These are phyloP conservation scores for Scopulariopsis brevicaulis DNA, from an alignment of 2,329 filamentous ascomycete genomes.

Conservation along the genomic window DNA sequence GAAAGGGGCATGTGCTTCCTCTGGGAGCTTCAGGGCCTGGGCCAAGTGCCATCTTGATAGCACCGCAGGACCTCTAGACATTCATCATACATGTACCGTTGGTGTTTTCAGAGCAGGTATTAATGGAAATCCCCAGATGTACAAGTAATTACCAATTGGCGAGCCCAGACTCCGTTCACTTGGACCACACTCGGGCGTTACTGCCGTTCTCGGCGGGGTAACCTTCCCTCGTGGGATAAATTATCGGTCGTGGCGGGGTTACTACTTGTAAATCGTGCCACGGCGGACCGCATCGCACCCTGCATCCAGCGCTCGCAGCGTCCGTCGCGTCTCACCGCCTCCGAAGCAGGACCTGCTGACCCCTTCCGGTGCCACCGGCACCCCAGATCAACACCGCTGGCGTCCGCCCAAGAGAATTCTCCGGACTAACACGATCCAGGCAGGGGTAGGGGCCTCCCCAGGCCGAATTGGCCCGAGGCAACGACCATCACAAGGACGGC, in stretches of 20 bases:
- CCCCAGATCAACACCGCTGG: not conserved
- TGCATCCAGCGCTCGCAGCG: not conserved
- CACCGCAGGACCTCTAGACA: no score
- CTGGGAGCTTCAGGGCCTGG: no score
- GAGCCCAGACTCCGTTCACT: no score
- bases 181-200: no score
- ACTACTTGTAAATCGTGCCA: no score
- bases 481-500: not conserved
- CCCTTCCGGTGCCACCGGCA: no score
- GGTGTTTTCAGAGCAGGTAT: no score
- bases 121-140: no score
- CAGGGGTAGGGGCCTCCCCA: not conserved
- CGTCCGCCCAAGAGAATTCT: not conserved
- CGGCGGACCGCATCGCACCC: not conserved
- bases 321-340: not conserved
- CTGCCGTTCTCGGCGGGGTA: not conserved
- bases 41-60: no score
- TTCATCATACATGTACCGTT: no score
- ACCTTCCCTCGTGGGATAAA: not conserved
- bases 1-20: not conserved
- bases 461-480: not conserved
- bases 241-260: not conserved
- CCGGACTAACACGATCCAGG: no score
- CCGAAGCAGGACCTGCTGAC: not conserved
- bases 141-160: no score